Percentiles rank a stretch among this genome's conserved stretches.
These are phyloP conservation scores for Hypoxylon sp. DNA, from an alignment of 2,329 filamentous ascomycete species.

Conservation along the genomic window DNA sequence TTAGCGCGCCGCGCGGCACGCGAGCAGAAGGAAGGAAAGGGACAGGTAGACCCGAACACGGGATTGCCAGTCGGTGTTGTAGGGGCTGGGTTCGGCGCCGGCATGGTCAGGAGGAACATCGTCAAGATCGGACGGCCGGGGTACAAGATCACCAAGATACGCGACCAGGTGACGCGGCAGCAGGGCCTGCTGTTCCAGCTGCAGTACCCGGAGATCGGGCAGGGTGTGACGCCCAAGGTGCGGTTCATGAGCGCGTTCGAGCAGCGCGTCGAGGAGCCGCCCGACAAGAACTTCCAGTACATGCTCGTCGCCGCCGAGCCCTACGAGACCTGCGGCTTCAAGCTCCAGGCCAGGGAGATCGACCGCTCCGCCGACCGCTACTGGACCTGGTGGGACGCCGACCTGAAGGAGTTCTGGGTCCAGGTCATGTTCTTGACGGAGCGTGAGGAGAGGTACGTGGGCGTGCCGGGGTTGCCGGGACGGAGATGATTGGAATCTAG, in stretches of 20 bases:
- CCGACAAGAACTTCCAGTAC: conserved; percentile 95
- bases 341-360: conserved; percentile 92
- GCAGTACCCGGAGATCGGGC: conserved; percentile 91
- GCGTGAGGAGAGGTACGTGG: conserved; percentile 88
- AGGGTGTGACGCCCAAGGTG: conserved; percentile 82
- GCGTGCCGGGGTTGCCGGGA: conserved; percentile 72
- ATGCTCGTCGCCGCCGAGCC: conserved; percentile 95
- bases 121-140: conserved; percentile 97
- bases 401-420: conserved; percentile 97
- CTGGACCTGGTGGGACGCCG: conserved; percentile 95
- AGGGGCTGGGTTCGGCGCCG: conserved; percentile 75
- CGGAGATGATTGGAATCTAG: conserved; percentile 55
- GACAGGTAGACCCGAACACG: conserved; percentile 76
- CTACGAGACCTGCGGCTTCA: conserved; percentile 97
- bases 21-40: conserved; percentile 89
- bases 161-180: conserved; percentile 90
- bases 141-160: conserved; percentile 97
- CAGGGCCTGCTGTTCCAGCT: conserved; percentile 95
- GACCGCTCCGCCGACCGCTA: conserved; percentile 90
- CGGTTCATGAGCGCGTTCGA: conserved; percentile 98
- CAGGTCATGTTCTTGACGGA: conserved; percentile 99
- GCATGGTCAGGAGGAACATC: conserved; percentile 81
- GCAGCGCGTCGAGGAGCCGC: conserved; percentile 91
- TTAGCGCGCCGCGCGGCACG: conserved; percentile 94
- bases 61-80: conserved; percentile 82